Conservation (phyloP, 192 early-diverging fungal species). For the Linnemannia elongata region DNA sequence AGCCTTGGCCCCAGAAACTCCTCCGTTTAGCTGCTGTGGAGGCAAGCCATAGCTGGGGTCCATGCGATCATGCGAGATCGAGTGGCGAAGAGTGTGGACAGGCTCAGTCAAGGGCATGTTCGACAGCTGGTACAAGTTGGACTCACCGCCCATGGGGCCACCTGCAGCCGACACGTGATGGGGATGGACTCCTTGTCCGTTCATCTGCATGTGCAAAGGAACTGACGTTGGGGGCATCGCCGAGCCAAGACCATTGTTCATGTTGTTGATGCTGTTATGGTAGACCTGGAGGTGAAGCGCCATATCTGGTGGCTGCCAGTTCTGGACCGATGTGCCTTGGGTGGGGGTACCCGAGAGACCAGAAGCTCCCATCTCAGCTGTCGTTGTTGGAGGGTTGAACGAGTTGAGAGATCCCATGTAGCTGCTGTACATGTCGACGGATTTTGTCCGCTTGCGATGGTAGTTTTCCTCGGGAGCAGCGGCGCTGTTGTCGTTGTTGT, state of each 20-base stretch:
- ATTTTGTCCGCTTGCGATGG: constrained; percentile 54
- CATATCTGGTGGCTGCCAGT: constrained; percentile 58
- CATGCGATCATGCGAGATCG: constrained; percentile 41
- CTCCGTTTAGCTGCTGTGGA: constrained; percentile 2
- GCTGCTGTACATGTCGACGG: constrained; percentile 54
- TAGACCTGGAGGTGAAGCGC: constrained; percentile 44
- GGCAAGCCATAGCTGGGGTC: constrained; percentile 28
- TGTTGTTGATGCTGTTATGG: constrained; percentile 42
- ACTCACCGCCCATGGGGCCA: constrained; percentile 13
- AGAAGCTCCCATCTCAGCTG: not conserved
- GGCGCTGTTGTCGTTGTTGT: not conserved
- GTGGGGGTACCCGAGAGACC: constrained; percentile 7
- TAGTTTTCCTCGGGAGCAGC: constrained; percentile 34
- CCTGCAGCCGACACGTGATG: constrained; percentile 19
- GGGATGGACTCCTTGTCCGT: constrained; percentile 19
- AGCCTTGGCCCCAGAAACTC: constrained; percentile 6
- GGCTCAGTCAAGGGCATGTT: constrained; percentile 23
- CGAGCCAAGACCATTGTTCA: constrained; percentile 35
- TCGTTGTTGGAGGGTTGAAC: constrained; percentile 17
- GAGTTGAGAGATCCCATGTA: constrained; percentile 30
- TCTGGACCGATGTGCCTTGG: constrained; percentile 49
- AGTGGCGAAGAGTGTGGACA: constrained; percentile 38
- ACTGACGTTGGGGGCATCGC: constrained; percentile 30
- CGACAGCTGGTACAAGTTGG: constrained; percentile 31
- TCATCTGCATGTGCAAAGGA: constrained; percentile 52